Evolutionary conservation across 768 basidiomycete genomes (phyloP).

Genomic region (Phanerochaete carnosa): DNA sequence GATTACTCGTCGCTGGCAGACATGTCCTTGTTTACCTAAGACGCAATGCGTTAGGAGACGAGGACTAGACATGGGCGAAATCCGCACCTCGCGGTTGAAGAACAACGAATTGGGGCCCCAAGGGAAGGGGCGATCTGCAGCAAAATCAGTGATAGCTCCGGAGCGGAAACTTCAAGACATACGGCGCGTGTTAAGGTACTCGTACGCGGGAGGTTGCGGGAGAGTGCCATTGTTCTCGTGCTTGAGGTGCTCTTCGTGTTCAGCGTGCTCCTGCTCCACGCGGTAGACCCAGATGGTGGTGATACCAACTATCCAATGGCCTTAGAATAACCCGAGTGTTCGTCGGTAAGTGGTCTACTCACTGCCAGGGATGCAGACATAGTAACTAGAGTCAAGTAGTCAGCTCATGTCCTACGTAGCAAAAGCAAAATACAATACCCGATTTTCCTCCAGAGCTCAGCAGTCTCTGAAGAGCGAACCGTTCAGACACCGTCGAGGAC

Average conservation of each 20-base stretch:
- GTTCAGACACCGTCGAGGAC: background rate
- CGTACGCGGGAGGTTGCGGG: constrained; percentile 67
- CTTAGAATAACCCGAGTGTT: background rate
- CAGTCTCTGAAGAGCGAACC: constrained; percentile 49
- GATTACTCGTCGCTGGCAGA: constrained; percentile 25
- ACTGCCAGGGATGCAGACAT: constrained; percentile 75
- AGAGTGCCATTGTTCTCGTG: constrained; percentile 70
- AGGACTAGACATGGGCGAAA: background rate
- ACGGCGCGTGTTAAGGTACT: constrained; percentile 71
- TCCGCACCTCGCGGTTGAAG: constrained; percentile 71
- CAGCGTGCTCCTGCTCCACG: constrained; percentile 60
- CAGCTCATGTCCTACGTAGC: background rate
- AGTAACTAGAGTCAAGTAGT: constrained; percentile 47
- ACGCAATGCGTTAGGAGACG: background rate
- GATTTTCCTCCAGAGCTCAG: constrained; percentile 84
- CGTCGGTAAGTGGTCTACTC: constrained; percentile 25
- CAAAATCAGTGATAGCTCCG: background rate
- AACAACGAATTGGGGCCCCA: constrained; percentile 85
- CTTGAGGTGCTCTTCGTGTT: constrained; percentile 67
- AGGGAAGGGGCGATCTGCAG: constrained; percentile 64
- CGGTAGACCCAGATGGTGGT: constrained; percentile 45
- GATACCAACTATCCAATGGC: constrained; percentile 18
- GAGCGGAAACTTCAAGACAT: constrained; percentile 1
- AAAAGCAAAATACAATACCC: constrained; percentile 45
- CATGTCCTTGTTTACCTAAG: constrained; percentile 67